A percentile compares a stretch with the other conserved stretches of the same genome.
Conservation (phyloP, 2,329 filamentous ascomycete species). For the Penicillium verrucosum region DNA sequence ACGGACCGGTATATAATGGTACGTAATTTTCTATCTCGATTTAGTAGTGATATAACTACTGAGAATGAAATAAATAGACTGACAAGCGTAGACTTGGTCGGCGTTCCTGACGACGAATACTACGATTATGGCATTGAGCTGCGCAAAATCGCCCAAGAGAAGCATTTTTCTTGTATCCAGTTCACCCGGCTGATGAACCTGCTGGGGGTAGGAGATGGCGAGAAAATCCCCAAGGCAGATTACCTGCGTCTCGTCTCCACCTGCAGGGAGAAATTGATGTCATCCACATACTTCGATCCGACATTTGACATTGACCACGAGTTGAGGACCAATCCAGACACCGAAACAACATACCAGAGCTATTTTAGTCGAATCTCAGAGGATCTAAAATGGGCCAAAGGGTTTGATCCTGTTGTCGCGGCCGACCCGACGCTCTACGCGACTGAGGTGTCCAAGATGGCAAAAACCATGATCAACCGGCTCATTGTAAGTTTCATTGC, state of each 20-base stretch:
- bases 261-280: slow-evolving; percentile 8
- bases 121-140: slow-evolving; percentile 9
- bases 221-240: slow-evolving; percentile 1
- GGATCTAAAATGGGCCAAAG: slow-evolving; percentile 8
- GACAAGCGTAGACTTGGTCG: slow-evolving; percentile 5
- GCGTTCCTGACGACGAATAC: slow-evolving; percentile 3
- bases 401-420: slow-evolving; percentile 1
- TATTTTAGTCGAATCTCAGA: slow-evolving; percentile 9
- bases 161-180: slow-evolving; percentile 6
- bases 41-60: not conserved
- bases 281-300: slow-evolving; percentile 3
- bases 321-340: slow-evolving; percentile 5
- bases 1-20: slow-evolving; percentile 10
- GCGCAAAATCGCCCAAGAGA: slow-evolving; percentile 1
- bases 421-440: not conserved
- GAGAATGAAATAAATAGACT: not conserved
- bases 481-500: not conserved
- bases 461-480: slow-evolving; percentile 7
- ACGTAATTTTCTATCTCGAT: not conserved
- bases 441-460: slow-evolving; percentile 1
- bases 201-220: slow-evolving; percentile 1
- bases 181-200: slow-evolving; percentile 1
- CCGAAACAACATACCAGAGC: slow-evolving; percentile 4
- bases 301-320: slow-evolving; percentile 3
- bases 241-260: slow-evolving; percentile 5